Evolutionary conservation across 257 asterid species (phyloP).

Genomic region (Nicotiana noctiflora): DNA sequence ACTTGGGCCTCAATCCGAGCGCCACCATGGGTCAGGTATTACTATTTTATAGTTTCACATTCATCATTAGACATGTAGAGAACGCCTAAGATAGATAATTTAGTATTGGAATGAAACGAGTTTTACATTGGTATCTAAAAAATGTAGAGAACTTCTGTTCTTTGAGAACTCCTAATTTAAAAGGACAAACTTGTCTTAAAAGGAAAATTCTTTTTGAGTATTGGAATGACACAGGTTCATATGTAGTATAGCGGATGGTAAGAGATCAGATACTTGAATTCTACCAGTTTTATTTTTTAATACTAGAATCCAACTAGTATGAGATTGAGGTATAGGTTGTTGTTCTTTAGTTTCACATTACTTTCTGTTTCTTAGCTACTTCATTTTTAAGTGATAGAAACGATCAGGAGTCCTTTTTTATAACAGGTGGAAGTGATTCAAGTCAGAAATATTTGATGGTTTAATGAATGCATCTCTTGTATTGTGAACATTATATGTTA

Average conservation of each 20-base stretch:
- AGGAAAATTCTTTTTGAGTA: neutral
- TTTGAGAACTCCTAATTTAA: neutral
- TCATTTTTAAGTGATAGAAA: neutral
- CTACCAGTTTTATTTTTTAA: neutral
- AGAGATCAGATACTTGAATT: neutral
- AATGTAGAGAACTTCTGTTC: neutral
- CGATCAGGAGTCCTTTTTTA: neutral
- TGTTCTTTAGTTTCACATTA: neutral
- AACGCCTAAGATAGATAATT: neutral
- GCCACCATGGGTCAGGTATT: constrained; percentile 56
- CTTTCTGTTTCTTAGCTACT: neutral
- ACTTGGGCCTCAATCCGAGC: constrained; percentile 81
- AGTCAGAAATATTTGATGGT: neutral
- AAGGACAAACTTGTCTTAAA: neutral
- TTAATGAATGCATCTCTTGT: neutral
- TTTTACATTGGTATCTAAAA: neutral
- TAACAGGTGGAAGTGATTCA: neutral
- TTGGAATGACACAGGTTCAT: neutral
- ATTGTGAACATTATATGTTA: neutral
- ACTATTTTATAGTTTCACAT: neutral
- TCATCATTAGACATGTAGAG: neutral
- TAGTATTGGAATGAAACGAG: neutral
- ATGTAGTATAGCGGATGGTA: no score
- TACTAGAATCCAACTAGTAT: neutral
- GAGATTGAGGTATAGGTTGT: neutral